Conservation (phyloP, 2,329 filamentous ascomycete genomes). For the Penicillium capsulatum region DNA sequence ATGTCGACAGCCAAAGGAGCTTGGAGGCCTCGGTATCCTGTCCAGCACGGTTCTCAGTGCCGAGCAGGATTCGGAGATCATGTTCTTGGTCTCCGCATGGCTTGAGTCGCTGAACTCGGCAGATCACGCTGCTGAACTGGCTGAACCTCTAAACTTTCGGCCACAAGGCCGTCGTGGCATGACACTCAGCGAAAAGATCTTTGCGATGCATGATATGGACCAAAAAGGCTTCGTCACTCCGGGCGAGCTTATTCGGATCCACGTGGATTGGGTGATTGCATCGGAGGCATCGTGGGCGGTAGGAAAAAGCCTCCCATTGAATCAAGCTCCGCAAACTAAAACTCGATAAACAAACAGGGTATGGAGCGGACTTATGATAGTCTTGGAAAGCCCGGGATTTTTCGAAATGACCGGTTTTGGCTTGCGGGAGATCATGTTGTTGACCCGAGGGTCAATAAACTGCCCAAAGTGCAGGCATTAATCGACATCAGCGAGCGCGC, state of each 20-base stretch:
- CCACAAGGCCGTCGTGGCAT: constrained; percentile 30
- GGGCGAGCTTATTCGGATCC: constrained; percentile 40
- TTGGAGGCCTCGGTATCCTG: constrained; percentile 17
- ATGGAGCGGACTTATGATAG: constrained; percentile 43
- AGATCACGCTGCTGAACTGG: constrained; percentile 14
- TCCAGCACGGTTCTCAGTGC: not conserved
- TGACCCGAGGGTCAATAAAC: constrained; percentile 39
- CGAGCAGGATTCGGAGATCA: constrained; percentile 17
- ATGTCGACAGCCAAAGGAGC: constrained; percentile 15
- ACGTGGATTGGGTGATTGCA: constrained; percentile 45
- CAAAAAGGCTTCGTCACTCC: constrained; percentile 32
- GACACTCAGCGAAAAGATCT: constrained; percentile 47
- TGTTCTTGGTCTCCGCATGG: constrained; percentile 28
- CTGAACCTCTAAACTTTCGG: constrained; percentile 8
- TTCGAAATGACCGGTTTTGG: constrained; percentile 50
- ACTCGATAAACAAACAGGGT: constrained; percentile 11
- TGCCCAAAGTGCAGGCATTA: not conserved
- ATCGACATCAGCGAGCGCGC: constrained; percentile 2
- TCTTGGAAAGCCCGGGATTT: constrained; percentile 43
- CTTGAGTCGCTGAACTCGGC: constrained; percentile 28
- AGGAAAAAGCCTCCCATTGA: not conserved
- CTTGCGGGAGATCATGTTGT: constrained; percentile 49
- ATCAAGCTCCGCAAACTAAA: no score
- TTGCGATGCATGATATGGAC: constrained; percentile 42
- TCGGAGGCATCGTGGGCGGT: constrained; percentile 35